Conservation (phyloP, 345 rosid genomes). For the Adansonia digitata region DNA sequence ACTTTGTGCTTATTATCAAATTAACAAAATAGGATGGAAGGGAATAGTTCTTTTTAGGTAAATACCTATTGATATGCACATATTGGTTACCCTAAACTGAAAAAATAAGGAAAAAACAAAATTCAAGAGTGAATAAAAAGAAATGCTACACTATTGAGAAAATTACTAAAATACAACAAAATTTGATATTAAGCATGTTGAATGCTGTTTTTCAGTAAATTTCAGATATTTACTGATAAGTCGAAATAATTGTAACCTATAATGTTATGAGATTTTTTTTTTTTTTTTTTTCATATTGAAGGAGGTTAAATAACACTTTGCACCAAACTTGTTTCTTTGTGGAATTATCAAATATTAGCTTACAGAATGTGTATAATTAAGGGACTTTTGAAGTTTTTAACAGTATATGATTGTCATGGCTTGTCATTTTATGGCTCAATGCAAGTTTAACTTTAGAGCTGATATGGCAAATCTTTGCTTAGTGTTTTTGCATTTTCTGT, state of each 20-base stretch:
- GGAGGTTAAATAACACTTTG: constrained; percentile 3
- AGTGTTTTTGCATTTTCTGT: background rate
- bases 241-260: background rate
- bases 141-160: background rate
- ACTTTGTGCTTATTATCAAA: background rate
- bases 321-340: background rate
- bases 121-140: background rate
- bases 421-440: background rate
- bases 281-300: background rate
- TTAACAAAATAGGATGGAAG: background rate
- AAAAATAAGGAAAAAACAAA: background rate
- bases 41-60: background rate
- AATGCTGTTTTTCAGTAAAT: background rate
- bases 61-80: background rate
- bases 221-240: background rate
- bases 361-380: background rate
- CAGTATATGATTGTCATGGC: background rate
- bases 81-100: background rate
- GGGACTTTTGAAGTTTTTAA: background rate
- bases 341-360: background rate
- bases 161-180: background rate
- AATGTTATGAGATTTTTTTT: no score
- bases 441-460: background rate
- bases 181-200: background rate
- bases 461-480: background rate